Evolutionary conservation across 257 asterid genomes (phyloP), one percentile per base, ranked within the genome.

Genomic region (Capsicum chinense): DNA sequence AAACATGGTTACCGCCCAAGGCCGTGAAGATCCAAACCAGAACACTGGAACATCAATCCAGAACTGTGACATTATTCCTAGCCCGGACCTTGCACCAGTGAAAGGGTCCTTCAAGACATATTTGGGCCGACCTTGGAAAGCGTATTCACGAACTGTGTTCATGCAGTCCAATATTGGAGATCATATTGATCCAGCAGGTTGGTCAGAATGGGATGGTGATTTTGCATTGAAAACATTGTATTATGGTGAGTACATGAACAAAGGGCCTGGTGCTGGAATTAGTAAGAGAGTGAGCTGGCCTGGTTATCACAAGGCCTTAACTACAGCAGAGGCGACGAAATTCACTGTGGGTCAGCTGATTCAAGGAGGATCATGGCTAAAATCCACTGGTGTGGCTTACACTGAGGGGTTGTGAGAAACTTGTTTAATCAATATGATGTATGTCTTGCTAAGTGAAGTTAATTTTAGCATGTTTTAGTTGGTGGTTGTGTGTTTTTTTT

Each of bases 1-100:
- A 79, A 90, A 88, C 89, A 88, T 88, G 66, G 73, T 92, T 2
- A 90, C 95, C 0, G 95, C 95, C 0, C 94, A 92, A 80, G 94
- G 95, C 21, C 88, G 92, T 21, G 83, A 84, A 64, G 91, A 89
- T 21, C 76, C 90, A 1, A 64, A 83, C 7, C 90, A 89, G 9
- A 82, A 79, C 4, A 89, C 93, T 8, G 93, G 92, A 17, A 89
- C 86, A 39, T 84, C 93, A 0, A 79, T 92, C 79, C 94, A 92
- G 83, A 47, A 87, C 62, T 73, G 92, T 5, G 54, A 58, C 0
- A 64, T 87, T 4, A 63, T 73, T 2, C 79, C 89, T 8, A 68
- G 66, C 35, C 57, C 87, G 9, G 87, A 84, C 74, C 71, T 87
- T 33, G 63, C 13, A 6, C 85, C 86, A 6, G 82, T 85, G 5